These are phyloP conservation scores for Xanthoconium separans DNA, from an alignment of 1,284 basidiomycete genomes.

Conservation along the genomic window DNA sequence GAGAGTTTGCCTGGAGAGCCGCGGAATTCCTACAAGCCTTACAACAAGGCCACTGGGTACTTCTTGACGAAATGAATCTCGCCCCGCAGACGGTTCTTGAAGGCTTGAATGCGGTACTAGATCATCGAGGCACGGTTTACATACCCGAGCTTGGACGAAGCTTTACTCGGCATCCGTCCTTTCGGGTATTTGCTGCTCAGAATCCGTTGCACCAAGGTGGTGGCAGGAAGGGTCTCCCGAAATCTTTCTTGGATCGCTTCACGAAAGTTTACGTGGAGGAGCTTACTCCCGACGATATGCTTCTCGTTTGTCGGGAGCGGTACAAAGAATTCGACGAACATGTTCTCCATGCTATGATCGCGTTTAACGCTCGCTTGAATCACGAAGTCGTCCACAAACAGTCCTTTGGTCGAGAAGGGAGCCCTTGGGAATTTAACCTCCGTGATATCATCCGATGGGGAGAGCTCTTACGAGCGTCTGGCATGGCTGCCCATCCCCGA, in stretches of 20 bases:
- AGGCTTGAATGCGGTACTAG: conserved; percentile 94
- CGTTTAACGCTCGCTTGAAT: conserved; percentile 77
- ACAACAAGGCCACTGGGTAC: conserved; percentile 93
- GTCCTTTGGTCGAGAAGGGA: conserved; percentile 79
- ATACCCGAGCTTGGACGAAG: conserved; percentile 93
- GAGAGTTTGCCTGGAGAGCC: conserved; percentile 97
- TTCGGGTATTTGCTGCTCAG: conserved; percentile 97
- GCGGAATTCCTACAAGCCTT: conserved; percentile 94
- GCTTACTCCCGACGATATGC: conserved; percentile 77
- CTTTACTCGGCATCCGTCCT: conserved; percentile 87
- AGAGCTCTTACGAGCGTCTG: conserved; percentile 47
- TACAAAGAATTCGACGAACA: conserved; percentile 62
- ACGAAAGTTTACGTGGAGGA: conserved; percentile 96
- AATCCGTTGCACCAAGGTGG: conserved; percentile 97
- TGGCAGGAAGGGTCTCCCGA: conserved; percentile 95
- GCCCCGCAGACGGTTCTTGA: conserved; percentile 96
- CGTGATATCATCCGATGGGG: conserved; percentile 96
- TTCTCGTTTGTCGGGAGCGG: conserved; percentile 76
- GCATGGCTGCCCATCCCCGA: conserved; percentile 46
- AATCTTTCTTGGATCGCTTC: conserved; percentile 97
- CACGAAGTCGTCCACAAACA: conserved; percentile 68
- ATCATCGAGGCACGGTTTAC: conserved; percentile 94
- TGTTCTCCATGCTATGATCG: conserved; percentile 76
- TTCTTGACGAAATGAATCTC: conserved; percentile 98
- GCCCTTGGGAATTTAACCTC: conserved; percentile 99